Evolutionary conservation across 108 stramenopile genomes (phyloP), one percentile per base, ranked within the genome.

Genomic region (Cyclostephanos tholiformis): DNA sequence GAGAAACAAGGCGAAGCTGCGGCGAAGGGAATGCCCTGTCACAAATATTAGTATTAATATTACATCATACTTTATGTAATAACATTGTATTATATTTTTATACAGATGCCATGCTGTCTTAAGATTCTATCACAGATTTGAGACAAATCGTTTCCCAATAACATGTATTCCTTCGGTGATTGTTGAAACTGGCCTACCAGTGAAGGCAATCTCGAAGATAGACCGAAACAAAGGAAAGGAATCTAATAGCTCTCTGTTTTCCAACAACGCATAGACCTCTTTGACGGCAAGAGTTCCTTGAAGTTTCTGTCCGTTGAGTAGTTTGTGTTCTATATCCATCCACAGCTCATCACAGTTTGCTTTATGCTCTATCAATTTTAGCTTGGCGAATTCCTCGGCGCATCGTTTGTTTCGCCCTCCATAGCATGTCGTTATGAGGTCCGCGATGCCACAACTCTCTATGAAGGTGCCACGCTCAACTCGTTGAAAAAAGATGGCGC

Each of bases 401-500:
- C 97, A 97, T 66, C 88, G 91, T 17, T 97, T 88, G 65, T 99
- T 99, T 4, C 98, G 83, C 23, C 98, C 97, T 19, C 98, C 97
- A 63, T 97, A 97, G 73, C 98, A 97, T 30, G 97, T 98, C 5
- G 98, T 97, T 61, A 99, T 98, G 6, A 99, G 82, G 69, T 99
- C 98, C 0, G 97, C 98, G 82, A 97, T 87, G 1, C 98, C 98
- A 81, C 98, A 99, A 63, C 91, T 92, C 74, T 97, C 89, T 59
- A 89, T 82, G 64, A 98, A 96, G 3, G 97, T 98, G 17, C 76
- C 67, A 22, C 90, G 90, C 14, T 89, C 77, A 4, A 90, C 85
- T 25, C 89, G 89, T 30, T 85, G 82, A 72, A 89, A 93, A 81
- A 91, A 97, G 74, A 91, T 85, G 44, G 84, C 83, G 69, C 95